These are phyloP conservation scores for Amanita brunnescens DNA, from an alignment of 768 basidiomycete genomes.

Conservation along the genomic window DNA sequence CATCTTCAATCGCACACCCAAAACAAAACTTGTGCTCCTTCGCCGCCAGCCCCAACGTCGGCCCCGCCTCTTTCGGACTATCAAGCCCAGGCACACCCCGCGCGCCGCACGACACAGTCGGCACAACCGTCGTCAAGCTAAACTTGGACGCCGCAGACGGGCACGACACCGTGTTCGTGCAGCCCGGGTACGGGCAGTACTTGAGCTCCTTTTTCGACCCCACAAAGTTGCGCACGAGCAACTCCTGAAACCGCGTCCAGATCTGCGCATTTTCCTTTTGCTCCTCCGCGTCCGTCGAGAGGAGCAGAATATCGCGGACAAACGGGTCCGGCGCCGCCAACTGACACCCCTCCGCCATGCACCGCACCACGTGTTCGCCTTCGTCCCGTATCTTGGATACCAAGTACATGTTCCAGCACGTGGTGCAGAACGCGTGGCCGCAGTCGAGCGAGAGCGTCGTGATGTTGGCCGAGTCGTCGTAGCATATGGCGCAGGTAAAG, in stretches of 20 bases:
- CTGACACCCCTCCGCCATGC: conserved; percentile 75
- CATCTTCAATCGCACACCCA: conserved; percentile 80
- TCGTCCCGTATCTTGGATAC: conserved; percentile 77
- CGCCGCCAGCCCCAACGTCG: conserved; percentile 20
- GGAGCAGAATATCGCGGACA: conserved; percentile 43
- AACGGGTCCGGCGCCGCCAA: conserved; percentile 59
- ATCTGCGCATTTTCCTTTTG: conserved; percentile 39
- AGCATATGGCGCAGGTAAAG: conserved; percentile 93
- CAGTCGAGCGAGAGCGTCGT: conserved; percentile 69
- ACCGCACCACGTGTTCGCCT: conserved; percentile 61
- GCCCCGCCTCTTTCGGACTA: conserved; percentile 12
- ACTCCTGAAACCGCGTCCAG: conserved; percentile 72
- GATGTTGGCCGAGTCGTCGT: conserved; percentile 55
- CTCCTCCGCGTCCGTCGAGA: conserved; percentile 16
- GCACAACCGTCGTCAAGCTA: conserved; percentile 71
- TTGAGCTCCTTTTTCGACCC: conserved; percentile 73
- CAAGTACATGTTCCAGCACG: conserved; percentile 79
- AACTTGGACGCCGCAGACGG: conserved; percentile 68
- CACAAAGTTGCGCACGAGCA: conserved; percentile 87
- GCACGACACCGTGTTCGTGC: conserved; percentile 92
- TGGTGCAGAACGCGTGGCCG: conserved; percentile 75
- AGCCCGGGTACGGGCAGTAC: conserved; percentile 93
- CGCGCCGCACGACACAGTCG: conserved; percentile 81
- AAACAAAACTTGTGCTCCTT: conserved; percentile 86
- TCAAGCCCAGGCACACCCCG: conserved; percentile 31